phyloP scores from a whole-genome alignment of 2,329 filamentous ascomycete species.

The Phaeomoniella chlamydospora region DNA sequence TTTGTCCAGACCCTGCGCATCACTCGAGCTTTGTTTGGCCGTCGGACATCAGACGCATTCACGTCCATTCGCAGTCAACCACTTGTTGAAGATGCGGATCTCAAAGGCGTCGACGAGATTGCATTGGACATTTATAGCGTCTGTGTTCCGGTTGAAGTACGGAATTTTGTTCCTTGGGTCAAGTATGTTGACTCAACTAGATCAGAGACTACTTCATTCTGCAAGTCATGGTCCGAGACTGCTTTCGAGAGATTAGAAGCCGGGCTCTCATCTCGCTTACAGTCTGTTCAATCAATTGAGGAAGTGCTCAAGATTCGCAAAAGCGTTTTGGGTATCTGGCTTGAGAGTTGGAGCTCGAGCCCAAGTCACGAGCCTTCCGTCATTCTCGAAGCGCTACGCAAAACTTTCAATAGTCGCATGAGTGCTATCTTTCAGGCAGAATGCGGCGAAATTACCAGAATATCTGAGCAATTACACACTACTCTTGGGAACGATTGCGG shows the following conservation, averaged over 20 bases:
- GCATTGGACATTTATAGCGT: slow-evolving; percentile 62
- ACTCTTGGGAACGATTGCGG: not conserved
- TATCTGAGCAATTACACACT: slow-evolving; percentile 2
- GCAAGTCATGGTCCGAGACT: slow-evolving; percentile 48
- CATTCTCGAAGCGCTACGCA: slow-evolving; percentile 54
- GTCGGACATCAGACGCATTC: slow-evolving; percentile 55
- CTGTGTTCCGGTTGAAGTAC: slow-evolving; percentile 73
- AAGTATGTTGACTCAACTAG: slow-evolving; percentile 62
- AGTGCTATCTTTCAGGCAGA: slow-evolving; percentile 5
- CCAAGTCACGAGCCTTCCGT: slow-evolving; percentile 34
- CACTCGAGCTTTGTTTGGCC: slow-evolving; percentile 62
- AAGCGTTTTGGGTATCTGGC: slow-evolving; percentile 59
- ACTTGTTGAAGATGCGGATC: slow-evolving; percentile 55
- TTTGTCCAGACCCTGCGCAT: slow-evolving; percentile 66
- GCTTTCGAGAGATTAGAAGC: slow-evolving; percentile 45
- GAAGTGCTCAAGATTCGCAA: slow-evolving; percentile 56
- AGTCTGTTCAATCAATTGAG: slow-evolving; percentile 49
- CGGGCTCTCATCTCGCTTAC: slow-evolving; percentile 48
- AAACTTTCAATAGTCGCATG: slow-evolving; percentile 46
- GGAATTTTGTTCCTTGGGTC: slow-evolving; percentile 75
- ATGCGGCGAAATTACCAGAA: slow-evolving; percentile 4
- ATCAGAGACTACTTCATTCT: slow-evolving; percentile 42
- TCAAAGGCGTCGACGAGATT: slow-evolving; percentile 54
- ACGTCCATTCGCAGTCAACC: slow-evolving; percentile 52
- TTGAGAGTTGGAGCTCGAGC: slow-evolving; percentile 52